Evolutionary conservation across 176 grass and related monocot genomes (phyloP), one percentile per base, ranked within the genome.

Genomic region (Carex cristatella): DNA sequence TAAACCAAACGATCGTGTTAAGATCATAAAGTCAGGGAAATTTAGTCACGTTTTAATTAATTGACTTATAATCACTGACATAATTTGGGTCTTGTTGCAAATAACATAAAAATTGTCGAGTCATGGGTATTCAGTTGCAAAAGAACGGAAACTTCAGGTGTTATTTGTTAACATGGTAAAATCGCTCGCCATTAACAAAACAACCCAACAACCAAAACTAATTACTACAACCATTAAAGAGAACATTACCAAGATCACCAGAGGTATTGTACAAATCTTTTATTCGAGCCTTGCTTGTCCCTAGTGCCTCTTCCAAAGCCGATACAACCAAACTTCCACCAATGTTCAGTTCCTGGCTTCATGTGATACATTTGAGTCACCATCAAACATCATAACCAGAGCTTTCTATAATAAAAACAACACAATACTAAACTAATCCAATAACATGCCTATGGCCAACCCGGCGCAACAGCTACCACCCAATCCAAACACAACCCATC

Each of bases 311-410:
- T 87, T 98, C 93, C 79, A 98, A 56, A 88, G 93, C 86, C 65
- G 83, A 84, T 78, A 95, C 66, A 77, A 98, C 88, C 65, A 95
- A 83, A 90, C 89, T 92, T 54, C 89, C 93, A 67, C 95, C 95
- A 90, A 95, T 93, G 72, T 98, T 98, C 82, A 98, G 87, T 93
- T 98, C 93, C 95, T 98, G 90, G 79, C 88, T 93, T 94, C 86
- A 93, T 84, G 84, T 82, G 71, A 71, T 84, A 86, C 69, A 53
- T 90, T 82, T 35, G 38, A 80, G 57, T 92, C 88, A 88, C 63
- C 84, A 85, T 63, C 56, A 61, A 48, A 19, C 18, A 73, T 58
- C 67, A 31, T 69, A 38, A 69, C 13, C 31, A 38, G 33, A 38
- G 13, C 14, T 69, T 69, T 15, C 65, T 42, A 77, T 12, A 77